Conservation (phyloP, 2,329 filamentous ascomycete genomes). For the Lithohypha guttulata region DNA sequence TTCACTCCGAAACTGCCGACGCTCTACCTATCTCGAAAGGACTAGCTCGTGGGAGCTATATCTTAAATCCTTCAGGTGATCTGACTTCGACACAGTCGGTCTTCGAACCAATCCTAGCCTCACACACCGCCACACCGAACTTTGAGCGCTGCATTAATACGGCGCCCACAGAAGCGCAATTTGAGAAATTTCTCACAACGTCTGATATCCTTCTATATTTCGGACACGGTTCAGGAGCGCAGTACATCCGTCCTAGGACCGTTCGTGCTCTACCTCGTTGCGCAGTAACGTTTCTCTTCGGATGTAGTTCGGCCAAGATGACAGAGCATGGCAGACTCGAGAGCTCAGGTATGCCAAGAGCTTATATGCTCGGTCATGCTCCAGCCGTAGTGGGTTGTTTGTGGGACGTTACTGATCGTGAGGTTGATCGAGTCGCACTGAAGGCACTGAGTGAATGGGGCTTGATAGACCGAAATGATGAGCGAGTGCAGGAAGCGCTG, state of each 20-base stretch:
- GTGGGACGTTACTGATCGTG: slow-evolving; percentile 96
- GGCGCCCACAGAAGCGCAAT: slow-evolving; percentile 65
- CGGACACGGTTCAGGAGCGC: slow-evolving; percentile 86
- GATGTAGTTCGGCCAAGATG: slow-evolving; percentile 77
- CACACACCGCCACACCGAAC: slow-evolving; percentile 12
- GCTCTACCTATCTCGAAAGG: slow-evolving; percentile 11
- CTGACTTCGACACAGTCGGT: slow-evolving; percentile 66
- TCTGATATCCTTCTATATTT: slow-evolving; percentile 82
- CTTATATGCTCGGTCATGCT: slow-evolving; percentile 79
- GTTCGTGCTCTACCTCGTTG: slow-evolving; percentile 69
- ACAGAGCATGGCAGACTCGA: slow-evolving; percentile 78
- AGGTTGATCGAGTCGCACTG: slow-evolving; percentile 86
- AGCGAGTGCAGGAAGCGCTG: slow-evolving; percentile 19
- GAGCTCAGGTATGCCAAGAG: slow-evolving; percentile 78
- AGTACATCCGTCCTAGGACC: slow-evolving; percentile 80
- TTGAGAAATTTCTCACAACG: slow-evolving; percentile 54
- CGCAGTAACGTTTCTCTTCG: slow-evolving; percentile 81
- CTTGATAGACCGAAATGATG: slow-evolving; percentile 42
- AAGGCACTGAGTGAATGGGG: slow-evolving; percentile 79
- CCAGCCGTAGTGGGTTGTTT: slow-evolving; percentile 84
- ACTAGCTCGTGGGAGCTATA: slow-evolving; percentile 45
- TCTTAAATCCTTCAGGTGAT: slow-evolving; percentile 83
- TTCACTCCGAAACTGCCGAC: slow-evolving; percentile 16
- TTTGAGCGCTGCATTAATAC: slow-evolving; percentile 49
- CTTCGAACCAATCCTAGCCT: slow-evolving; percentile 45